Evolutionary conservation across 2,329 filamentous ascomycete genomes (phyloP), one percentile per base, ranked within the genome.

Genomic region (Phialemonium atrogriseum): DNA sequence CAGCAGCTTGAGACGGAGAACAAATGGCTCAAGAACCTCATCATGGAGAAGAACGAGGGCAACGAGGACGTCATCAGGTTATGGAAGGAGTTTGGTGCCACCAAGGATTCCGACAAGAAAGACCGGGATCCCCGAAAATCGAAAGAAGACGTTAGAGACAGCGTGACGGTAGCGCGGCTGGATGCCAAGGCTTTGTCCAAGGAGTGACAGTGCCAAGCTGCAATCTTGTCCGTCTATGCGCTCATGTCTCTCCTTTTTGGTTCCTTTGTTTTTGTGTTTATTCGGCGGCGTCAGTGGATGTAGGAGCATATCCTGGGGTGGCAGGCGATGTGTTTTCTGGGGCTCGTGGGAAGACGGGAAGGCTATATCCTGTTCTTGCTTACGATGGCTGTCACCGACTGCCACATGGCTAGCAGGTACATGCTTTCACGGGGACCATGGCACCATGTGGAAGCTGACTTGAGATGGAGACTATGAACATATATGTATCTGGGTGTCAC

Each of bases 1-100:
- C 71, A 73, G 36, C 79, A 86, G 49, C 71, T 89, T n/a, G 80
- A 86, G 62, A 82, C 80, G 46, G 81, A 87, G 60, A 87, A 87
- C 60, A 80, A 82, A 52, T 86, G 81, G 82, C 60, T 87, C 42
- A 84, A 84, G 67, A 80, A 82, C 54, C 66, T 87, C 22, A 74
- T 89, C 27, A 82, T 84, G 30, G 84, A 88, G 56, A 89, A 88
- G 68, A 84, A 85, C 45, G 80, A 80, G 41, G 67, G 67, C 42
- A 68, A 62, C 26, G 55, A 57, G 23, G 60, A 71, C 36, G 58
- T 73, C 27, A 54, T 64, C 20, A 59, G 64, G 36, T 53, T 73
- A 32, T 60, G 69, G 44, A 69, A 70, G 43, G 70, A 72, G 41
- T 66, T 67, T 32, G 52, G 49, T 32, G 41, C 46, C 34, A 58